Evolutionary conservation across 305 asterid species (phyloP).

Genomic region (Fraxinus sp.): DNA sequence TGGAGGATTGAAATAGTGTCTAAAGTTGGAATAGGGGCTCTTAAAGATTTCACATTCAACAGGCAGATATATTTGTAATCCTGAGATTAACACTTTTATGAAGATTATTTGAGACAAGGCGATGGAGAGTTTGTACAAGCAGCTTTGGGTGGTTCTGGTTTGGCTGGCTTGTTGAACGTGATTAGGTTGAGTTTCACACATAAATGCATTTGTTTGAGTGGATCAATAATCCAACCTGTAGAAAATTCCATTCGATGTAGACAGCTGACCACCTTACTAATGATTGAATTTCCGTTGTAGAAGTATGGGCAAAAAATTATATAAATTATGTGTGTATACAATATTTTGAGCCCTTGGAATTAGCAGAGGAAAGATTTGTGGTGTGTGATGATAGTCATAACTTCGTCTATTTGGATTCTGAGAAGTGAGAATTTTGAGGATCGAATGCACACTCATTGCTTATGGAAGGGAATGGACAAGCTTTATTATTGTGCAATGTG

Average conservation of each 20-base stretch:
- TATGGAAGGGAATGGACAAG: neutral
- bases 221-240: neutral
- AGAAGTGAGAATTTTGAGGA: neutral
- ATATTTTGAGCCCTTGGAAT: neutral
- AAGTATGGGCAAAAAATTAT: neutral
- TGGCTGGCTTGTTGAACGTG: slow-evolving; percentile 8
- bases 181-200: neutral
- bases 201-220: neutral
- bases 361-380: neutral
- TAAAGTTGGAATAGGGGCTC: neutral
- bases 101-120: neutral
- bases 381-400: slow-evolving; percentile 7
- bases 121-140: neutral
- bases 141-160: neutral
- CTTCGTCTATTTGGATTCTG: neutral
- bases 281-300: neutral
- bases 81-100: slow-evolving; percentile 7
- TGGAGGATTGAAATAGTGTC: too few species aligned
- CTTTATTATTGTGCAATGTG: slow-evolving; percentile 6
- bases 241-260: neutral
- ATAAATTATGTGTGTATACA: neutral
- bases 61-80: neutral
- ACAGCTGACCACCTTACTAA: neutral
- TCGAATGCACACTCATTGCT: neutral
- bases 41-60: neutral